Conservation (phyloP, 2,329 filamentous ascomycete genomes). For the Pleomassaria siparia region DNA sequence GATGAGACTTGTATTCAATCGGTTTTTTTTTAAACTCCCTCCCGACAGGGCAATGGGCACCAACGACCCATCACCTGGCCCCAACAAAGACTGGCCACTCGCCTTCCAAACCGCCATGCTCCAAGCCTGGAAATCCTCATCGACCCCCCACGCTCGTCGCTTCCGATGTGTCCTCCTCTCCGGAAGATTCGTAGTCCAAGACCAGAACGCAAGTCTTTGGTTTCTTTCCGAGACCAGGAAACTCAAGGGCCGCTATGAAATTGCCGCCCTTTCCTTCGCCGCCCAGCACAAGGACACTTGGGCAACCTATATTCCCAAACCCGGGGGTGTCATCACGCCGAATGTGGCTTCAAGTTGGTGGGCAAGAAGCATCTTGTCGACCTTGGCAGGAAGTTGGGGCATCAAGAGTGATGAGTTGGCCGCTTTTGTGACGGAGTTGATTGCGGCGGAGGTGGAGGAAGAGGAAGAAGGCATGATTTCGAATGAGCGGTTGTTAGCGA, state of each 20-base stretch:
- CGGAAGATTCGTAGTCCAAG: slow-evolving; percentile 17
- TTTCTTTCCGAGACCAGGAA: slow-evolving; percentile 14
- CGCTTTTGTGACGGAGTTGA: slow-evolving; percentile 17
- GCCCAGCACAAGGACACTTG: slow-evolving; percentile 11
- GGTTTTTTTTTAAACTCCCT: not conserved
- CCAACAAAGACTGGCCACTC: slow-evolving; percentile 18
- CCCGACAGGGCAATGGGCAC: slow-evolving; percentile 16
- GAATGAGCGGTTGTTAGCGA: slow-evolving; percentile 10
- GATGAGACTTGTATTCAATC: too few species aligned
- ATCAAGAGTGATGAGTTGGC: slow-evolving; percentile 17
- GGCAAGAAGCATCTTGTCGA: slow-evolving; percentile 2
- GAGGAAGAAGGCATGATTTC: slow-evolving; percentile 8
- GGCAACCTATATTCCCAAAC: slow-evolving; percentile 18
- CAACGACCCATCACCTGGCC: slow-evolving; percentile 14
- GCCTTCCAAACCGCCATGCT: slow-evolving; percentile 17
- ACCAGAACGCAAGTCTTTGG: slow-evolving; percentile 15
- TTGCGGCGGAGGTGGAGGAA: slow-evolving; percentile 13
- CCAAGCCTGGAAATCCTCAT: not conserved
- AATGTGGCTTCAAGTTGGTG: too few species aligned
- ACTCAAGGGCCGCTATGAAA: slow-evolving; percentile 19
- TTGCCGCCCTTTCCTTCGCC: slow-evolving; percentile 13
- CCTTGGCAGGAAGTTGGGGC: not conserved
- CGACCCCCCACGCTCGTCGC: not conserved
- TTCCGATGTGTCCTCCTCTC: slow-evolving; percentile 17
- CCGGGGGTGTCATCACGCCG: slow-evolving; percentile 12